phyloP scores from a whole-genome alignment of 805 yeast genomes.

The Ogataea pini region DNA sequence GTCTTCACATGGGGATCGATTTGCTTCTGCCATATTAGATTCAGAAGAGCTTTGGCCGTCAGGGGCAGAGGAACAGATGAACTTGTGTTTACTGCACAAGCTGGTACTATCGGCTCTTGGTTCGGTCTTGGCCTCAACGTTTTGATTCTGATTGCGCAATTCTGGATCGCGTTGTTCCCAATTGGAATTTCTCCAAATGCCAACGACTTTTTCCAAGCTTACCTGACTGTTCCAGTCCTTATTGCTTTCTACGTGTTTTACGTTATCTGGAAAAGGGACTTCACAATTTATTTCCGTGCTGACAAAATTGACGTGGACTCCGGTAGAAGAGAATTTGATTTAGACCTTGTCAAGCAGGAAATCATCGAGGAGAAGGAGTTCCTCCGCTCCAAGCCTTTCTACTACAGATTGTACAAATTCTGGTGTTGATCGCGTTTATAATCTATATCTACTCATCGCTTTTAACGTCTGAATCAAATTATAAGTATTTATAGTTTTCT shows the following conservation, averaged over 20 bases:
- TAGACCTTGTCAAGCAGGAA: conserved; percentile 57
- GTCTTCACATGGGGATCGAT: conserved; percentile 79
- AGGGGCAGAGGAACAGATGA: conserved; percentile 74
- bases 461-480: no score
- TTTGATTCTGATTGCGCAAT: conserved; percentile 69
- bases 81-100: conserved; percentile 63
- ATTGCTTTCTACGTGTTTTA: conserved; percentile 45
- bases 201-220: conserved; percentile 60
- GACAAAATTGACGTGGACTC: conserved; percentile 58
- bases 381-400: conserved; percentile 46
- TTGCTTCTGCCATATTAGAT: conserved; percentile 66
- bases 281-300: conserved; percentile 45
- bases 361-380: conserved; percentile 56
- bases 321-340: conserved; percentile 62
- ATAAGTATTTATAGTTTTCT: no score
- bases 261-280: conserved; percentile 43
- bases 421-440: conserved; percentile 43
- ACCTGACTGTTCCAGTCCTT: conserved; percentile 64
- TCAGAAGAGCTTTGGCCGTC: conserved; percentile 61
- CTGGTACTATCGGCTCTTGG: conserved; percentile 67
- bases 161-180: conserved; percentile 83
- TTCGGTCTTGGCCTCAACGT: conserved; percentile 60
- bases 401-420: conserved; percentile 52
- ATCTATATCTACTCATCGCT: not conserved
- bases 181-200: conserved; percentile 54